Evolutionary conservation across 768 basidiomycete genomes (phyloP).

Genomic region (Lyophyllum atratum): DNA sequence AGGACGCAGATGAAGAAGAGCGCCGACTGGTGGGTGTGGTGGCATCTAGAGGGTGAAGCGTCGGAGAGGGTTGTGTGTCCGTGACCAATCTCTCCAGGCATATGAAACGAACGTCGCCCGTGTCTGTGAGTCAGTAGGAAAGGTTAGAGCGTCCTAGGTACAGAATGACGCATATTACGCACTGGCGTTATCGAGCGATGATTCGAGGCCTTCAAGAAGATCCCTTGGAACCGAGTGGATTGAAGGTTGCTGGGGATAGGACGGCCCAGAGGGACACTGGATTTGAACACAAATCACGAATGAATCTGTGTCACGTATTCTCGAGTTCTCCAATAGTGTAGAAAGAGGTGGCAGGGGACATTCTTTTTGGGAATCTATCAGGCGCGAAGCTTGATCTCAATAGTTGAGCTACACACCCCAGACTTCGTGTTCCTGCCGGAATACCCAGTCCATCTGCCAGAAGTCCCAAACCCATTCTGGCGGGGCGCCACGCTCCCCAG

Average conservation of each 20-base stretch:
- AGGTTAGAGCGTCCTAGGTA: neutral
- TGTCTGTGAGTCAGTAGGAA: constrained; percentile 39
- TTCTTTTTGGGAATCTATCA: constrained; percentile 35
- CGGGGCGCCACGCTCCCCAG: constrained; percentile 63
- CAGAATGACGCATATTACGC: constrained; percentile 22
- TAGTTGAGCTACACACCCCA: constrained; percentile 56
- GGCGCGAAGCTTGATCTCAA: neutral
- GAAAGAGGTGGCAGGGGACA: constrained; percentile 67
- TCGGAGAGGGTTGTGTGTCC: constrained; percentile 25
- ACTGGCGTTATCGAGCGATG: constrained; percentile 74
- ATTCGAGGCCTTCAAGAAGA: constrained; percentile 68
- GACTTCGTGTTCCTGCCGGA: constrained; percentile 70
- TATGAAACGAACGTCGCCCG: constrained; percentile 77
- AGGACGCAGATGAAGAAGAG: constrained; percentile 44
- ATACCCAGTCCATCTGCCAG: constrained; percentile 73
- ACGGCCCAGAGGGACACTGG: constrained; percentile 58
- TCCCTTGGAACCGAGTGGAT: constrained; percentile 66
- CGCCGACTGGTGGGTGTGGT: constrained; percentile 32
- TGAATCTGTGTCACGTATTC: constrained; percentile 63
- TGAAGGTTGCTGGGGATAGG: constrained; percentile 67
- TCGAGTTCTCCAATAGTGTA: constrained; percentile 55
- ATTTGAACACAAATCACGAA: constrained; percentile 77
- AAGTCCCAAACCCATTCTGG: constrained; percentile 75
- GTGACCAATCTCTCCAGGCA: constrained; percentile 57
- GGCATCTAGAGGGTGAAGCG: constrained; percentile 27